Evolutionary conservation across 73 alveolate genomes (phyloP).

Genomic region (Tetrahymena thermophila): DNA sequence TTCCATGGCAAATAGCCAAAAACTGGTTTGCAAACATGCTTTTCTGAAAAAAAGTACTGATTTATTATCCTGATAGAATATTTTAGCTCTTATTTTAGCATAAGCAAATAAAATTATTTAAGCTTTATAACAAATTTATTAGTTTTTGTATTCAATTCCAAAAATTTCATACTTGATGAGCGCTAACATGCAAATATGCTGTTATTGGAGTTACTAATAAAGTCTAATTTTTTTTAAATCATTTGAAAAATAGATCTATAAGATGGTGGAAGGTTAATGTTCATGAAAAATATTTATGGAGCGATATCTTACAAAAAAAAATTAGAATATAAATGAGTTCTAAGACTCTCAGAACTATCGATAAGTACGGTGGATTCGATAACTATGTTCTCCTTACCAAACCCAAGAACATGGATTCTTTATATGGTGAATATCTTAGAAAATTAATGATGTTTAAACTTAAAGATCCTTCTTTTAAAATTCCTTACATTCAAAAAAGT

Average conservation of each 20-base stretch:
- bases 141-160: background rate
- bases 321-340: constrained; percentile 14
- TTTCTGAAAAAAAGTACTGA: constrained; percentile 37
- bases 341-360: constrained; percentile 25
- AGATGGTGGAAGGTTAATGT: constrained; percentile 42
- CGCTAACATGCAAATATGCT: background rate
- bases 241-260: constrained; percentile 3
- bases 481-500: background rate
- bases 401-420: constrained; percentile 35
- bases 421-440: constrained; percentile 42
- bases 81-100: background rate
- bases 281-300: constrained; percentile 7
- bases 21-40: constrained; percentile 37
- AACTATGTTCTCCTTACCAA: constrained; percentile 35
- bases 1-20: constrained; percentile 42
- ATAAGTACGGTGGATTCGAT: constrained; percentile 35
- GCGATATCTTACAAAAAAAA: constrained; percentile 11
- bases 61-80: background rate
- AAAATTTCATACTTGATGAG: background rate
- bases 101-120: background rate
- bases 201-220: no score
- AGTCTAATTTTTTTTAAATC: background rate
- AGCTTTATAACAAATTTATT: background rate
- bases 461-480: constrained; percentile 15
- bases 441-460: constrained; percentile 27